Percentiles rank a stretch among this genome's conserved stretches.
phyloP scores from a whole-genome alignment of 1,284 basidiomycete genomes.

The Sparassis latifolia region DNA sequence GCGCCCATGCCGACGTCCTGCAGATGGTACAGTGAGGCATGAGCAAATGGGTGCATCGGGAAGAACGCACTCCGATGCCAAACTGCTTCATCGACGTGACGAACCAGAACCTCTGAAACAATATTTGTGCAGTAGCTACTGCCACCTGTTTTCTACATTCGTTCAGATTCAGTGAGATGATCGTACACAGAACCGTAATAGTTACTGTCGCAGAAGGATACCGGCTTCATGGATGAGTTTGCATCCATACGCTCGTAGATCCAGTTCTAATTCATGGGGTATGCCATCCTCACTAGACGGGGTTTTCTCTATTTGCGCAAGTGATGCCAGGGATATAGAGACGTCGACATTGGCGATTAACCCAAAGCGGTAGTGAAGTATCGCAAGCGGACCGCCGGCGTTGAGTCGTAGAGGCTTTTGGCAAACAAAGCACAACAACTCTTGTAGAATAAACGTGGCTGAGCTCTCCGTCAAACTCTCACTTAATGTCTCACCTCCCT shows the following conservation, averaged over 20 bases:
- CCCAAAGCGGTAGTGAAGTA: neutral
- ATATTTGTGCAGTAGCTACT: conserved; percentile 91
- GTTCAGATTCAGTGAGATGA: conserved; percentile 1
- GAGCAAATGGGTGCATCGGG: neutral
- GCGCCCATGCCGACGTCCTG: conserved; percentile 92
- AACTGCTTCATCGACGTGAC: conserved; percentile 93
- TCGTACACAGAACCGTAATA: conserved; percentile 7
- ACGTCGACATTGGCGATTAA: conserved; percentile 36
- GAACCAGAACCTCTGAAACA: conserved; percentile 97
- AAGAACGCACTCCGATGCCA: conserved; percentile 69
- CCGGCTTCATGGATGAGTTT: conserved; percentile 95
- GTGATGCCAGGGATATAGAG: conserved; percentile 83
- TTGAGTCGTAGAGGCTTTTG: conserved; percentile 1
- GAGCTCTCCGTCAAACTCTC: neutral
- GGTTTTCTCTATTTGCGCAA: conserved; percentile 70
- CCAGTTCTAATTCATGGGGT: conserved; percentile 74
- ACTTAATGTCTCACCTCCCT: conserved; percentile 23
- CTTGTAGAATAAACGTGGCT: neutral
- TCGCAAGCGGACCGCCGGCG: neutral
- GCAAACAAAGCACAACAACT: conserved; percentile 16
- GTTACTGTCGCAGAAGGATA: conserved; percentile 81
- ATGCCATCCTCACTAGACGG: conserved; percentile 84
- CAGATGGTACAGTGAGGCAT: neutral
- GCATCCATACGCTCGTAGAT: conserved; percentile 83
- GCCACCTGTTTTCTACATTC: conserved; percentile 85